Evolutionary conservation across 1,284 basidiomycete genomes (phyloP).

Genomic region (Malassezia vespertilionis): DNA sequence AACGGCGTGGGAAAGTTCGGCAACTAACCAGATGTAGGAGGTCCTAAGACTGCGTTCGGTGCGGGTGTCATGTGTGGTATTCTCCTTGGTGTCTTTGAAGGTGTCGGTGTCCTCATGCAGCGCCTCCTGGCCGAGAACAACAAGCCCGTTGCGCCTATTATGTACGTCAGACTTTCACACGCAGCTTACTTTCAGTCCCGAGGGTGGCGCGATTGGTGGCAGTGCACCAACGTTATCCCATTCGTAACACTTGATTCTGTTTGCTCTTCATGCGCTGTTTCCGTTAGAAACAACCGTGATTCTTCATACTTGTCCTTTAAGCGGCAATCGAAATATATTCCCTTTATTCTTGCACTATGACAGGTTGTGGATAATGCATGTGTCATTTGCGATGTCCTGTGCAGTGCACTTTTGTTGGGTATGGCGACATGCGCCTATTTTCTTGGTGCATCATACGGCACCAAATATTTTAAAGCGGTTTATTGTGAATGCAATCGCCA

Average conservation of each 20-base stretch:
- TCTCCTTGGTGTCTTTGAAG: constrained; percentile 73
- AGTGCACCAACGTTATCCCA: background rate
- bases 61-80: constrained; percentile 93
- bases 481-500: too few relatives aligned
- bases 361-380: background rate
- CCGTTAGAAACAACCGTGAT: too few relatives aligned
- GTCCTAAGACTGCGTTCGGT: constrained; percentile 76
- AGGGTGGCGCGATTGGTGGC: background rate
- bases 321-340: too few relatives aligned
- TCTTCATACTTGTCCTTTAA: too few relatives aligned
- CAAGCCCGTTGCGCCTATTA: constrained; percentile 39
- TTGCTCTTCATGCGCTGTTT: too few relatives aligned
- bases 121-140: constrained; percentile 72
- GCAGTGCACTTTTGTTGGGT: too few relatives aligned
- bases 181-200: background rate
- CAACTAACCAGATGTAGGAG: too few relatives aligned
- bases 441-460: too few relatives aligned
- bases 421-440: too few relatives aligned
- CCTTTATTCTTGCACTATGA: background rate
- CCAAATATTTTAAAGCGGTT: too few relatives aligned
- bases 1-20: background rate
- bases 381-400: too few relatives aligned
- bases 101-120: constrained; percentile 75
- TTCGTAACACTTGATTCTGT: too few relatives aligned
- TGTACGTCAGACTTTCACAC: constrained; percentile 8